These are phyloP conservation scores for Irineochytrium annulatum DNA, from an alignment of 192 early-diverging fungal genomes.

Conservation along the genomic window DNA sequence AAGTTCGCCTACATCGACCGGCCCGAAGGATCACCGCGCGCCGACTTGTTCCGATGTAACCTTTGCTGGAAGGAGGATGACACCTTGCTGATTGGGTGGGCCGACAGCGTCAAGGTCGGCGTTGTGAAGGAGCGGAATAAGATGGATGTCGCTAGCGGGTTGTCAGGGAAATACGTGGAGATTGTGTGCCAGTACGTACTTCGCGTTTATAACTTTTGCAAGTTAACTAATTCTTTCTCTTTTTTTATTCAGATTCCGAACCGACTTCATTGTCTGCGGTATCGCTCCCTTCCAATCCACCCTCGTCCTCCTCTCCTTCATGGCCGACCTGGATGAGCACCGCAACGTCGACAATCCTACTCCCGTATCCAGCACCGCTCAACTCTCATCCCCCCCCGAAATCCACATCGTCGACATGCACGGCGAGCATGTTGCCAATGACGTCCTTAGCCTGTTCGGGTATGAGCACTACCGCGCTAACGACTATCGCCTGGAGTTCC, in stretches of 20 bases:
- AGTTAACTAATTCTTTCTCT: conserved; percentile 7
- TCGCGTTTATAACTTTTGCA: neutral
- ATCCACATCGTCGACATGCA: conserved; percentile 78
- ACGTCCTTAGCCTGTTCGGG: conserved; percentile 81
- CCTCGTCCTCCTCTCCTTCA: conserved; percentile 68
- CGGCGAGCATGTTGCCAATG: conserved; percentile 83
- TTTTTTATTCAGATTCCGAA: conserved; percentile 67
- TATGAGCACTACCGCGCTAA: conserved; percentile 86
- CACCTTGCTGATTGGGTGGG: conserved; percentile 91
- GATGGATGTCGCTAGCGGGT: conserved; percentile 39
- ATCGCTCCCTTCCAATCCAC: conserved; percentile 76
- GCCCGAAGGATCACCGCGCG: conserved; percentile 68
- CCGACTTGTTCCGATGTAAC: conserved; percentile 81
- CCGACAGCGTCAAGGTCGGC: conserved; percentile 83
- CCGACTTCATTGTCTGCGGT: conserved; percentile 80
- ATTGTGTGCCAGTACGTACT: conserved; percentile 52
- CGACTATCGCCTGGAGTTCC: conserved; percentile 64
- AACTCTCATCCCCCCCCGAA: conserved; percentile 70
- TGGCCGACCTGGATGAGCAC: conserved; percentile 50
- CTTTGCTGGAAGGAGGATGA: conserved; percentile 79
- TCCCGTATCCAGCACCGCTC: neutral
- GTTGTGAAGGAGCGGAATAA: conserved; percentile 58
- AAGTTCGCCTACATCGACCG: conserved; percentile 83
- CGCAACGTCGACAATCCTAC: conserved; percentile 49
- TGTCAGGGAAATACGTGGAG: conserved; percentile 54